A percentile compares a stretch with the other conserved stretches of the same genome.
Conservation (phyloP, 2,329 filamentous ascomycete species). For the Ascochyta viciae-villosae region DNA sequence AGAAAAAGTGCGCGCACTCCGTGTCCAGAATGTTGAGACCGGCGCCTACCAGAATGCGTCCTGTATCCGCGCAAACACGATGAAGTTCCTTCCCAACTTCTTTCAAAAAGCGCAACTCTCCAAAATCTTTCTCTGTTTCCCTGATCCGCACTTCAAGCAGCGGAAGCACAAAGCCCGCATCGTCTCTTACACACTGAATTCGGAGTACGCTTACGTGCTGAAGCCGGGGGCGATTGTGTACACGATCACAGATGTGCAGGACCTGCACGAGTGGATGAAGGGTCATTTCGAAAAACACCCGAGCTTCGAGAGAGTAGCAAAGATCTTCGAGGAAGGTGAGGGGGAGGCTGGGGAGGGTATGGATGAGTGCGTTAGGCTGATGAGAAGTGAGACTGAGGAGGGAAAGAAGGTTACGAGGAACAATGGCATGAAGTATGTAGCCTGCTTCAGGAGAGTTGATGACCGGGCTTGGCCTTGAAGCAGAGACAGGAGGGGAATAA, state of each 20-base stretch:
- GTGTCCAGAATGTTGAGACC: conserved; percentile 65
- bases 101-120: conserved; percentile 81
- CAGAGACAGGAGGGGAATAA: neutral
- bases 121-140: conserved; percentile 98
- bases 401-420: conserved; percentile 96
- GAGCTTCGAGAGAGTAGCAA: conserved; percentile 75
- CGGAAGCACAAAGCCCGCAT: conserved; percentile 97
- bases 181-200: conserved; percentile 84
- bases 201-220: conserved; percentile 91
- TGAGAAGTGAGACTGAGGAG: conserved; percentile 90
- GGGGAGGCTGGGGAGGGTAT: conserved; percentile 69
- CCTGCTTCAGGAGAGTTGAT: conserved; percentile 80
- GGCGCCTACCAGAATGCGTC: conserved; percentile 81
- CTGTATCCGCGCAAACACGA: conserved; percentile 90
- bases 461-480: conserved; percentile 84
- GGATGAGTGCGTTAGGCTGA: conserved; percentile 75
- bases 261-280: conserved; percentile 93
- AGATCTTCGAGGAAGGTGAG: conserved; percentile 64
- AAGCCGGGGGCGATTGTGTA: conserved; percentile 86
- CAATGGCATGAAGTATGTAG: conserved; percentile 88
- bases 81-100: conserved; percentile 99
- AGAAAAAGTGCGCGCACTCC: conserved; percentile 83
- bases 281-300: conserved; percentile 80
- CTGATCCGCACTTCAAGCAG: conserved; percentile 97
- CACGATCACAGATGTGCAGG: conserved; percentile 96